Base-by-base conservation (phyloP, 164 flowering plant species). In the Dillenia turbinata region DNA sequence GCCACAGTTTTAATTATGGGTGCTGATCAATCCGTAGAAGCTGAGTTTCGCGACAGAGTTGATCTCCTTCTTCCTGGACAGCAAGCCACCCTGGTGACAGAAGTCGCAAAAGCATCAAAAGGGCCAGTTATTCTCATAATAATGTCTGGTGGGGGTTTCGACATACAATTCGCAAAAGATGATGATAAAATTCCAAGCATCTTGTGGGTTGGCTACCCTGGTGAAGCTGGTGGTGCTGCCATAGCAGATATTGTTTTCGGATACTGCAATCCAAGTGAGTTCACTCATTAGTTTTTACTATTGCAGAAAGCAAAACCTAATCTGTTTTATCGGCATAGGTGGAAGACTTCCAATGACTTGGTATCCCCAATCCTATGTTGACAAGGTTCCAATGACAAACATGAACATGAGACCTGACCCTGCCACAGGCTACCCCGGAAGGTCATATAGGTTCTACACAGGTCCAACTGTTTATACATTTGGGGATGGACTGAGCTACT, bases 141-240 rank as follows among this genome's bases (percentile, higher is more conserved):
- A 22, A 87, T 90, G 93, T 86, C 95, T 11, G 98, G 88, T 15
- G 97, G 98, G 9, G 92, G 92, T 9, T 67, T 90, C 62, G 98
- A 94, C 53, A 66, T 94, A 6, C 56, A 83, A 7, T 94, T 87
- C 22, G 97, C 97, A 0, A 81, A 88, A 70, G 81, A 66, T 51
- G 66, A 83, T 48, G 68, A 67, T 1, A 83, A 79, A 52, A 73
- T 95, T 26, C 66, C 79, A 2, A 85, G 97, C 79, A 95, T 95
- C n/a, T 54, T 95, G 49, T 95, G 99, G 99, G 96, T 88, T 60
- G 99, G 99, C 47, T 95, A 84, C 74, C 98, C 98, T 49, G 97
- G 98, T n/a, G 82, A 94, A 77, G 96, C 95, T 47, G 99, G 99
- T 33, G 99, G 99, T 9, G 90, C 85, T 47, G 97, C 99, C 52